A percentile compares a stretch with the other conserved stretches of the same genome.
These are phyloP conservation scores for Thelonectria olida DNA, from an alignment of 2,329 filamentous ascomycete species.

Conservation along the genomic window DNA sequence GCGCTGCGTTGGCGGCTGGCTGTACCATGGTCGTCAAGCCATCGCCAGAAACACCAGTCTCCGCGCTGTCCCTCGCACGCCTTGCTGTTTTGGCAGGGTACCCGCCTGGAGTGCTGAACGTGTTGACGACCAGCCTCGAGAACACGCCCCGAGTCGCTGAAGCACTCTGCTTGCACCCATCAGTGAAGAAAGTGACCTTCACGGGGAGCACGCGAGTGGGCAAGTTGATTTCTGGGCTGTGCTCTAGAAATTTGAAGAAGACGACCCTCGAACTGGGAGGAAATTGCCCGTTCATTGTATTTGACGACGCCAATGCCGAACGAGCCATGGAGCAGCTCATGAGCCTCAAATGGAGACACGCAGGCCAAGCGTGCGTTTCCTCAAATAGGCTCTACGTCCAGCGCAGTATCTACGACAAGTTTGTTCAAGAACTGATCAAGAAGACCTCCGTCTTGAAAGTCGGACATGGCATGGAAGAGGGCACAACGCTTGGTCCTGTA, in stretches of 20 bases:
- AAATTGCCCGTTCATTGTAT: conserved; percentile 73
- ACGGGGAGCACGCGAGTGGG: conserved; percentile 78
- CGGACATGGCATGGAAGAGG: conserved; percentile 65
- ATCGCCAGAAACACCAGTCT: conserved; percentile 78
- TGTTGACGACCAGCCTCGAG: conserved; percentile 55
- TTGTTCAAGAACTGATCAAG: conserved; percentile 63
- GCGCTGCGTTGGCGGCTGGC: conserved; percentile 72
- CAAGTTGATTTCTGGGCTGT: conserved; percentile 67
- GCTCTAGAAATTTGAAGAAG: conserved; percentile 73
- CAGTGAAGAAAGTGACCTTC: conserved; percentile 74
- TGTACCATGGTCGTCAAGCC: conserved; percentile 82
- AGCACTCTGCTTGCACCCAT: conserved; percentile 55
- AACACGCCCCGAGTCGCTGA: conserved; percentile 57
- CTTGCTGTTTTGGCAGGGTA: conserved; percentile 78
- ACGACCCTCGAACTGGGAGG: conserved; percentile 76
- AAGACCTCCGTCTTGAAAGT: conserved; percentile 64
- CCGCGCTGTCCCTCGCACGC: conserved; percentile 73
- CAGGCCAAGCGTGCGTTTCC: conserved; percentile 77
- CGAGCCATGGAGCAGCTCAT: conserved; percentile 70
- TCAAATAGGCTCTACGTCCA: conserved; percentile 70
- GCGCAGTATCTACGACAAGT: conserved; percentile 67
- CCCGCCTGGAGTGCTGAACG: conserved; percentile 74
- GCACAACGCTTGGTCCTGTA: conserved; percentile 47
- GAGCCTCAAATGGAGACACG: conserved; percentile 55
- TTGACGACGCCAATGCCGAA: conserved; percentile 74